These are phyloP conservation scores for Lipomyces starkeyi DNA, from an alignment of 805 yeast genomes.

Conservation along the genomic window DNA sequence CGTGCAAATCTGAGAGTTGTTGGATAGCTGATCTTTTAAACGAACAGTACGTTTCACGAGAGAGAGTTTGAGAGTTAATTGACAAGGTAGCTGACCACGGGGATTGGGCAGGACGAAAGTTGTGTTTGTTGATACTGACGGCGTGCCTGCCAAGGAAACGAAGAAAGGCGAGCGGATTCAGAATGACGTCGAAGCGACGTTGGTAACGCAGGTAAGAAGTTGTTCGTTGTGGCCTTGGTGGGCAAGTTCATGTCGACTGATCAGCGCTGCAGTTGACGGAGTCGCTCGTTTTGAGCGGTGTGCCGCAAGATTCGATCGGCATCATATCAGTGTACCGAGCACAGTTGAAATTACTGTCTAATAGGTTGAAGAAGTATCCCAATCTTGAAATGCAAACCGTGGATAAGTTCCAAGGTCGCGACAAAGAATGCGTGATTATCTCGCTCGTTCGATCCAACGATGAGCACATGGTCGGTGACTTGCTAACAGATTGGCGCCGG, in stretches of 20 bases:
- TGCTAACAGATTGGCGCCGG: constrained; percentile 87
- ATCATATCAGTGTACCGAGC: constrained; percentile 89
- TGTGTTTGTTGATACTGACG: constrained; percentile 80
- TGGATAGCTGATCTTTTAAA: constrained; percentile 69
- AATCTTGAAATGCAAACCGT: constrained; percentile 86
- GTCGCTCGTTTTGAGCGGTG: constrained; percentile 64
- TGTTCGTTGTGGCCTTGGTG: no score
- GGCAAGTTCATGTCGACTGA: no score
- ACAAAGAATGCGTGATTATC: constrained; percentile 87
- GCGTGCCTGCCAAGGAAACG: constrained; percentile 62
- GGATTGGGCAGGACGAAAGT: constrained; percentile 53
- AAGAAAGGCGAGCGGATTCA: constrained; percentile 69
- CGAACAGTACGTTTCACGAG: constrained; percentile 47
- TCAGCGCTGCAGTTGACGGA: constrained; percentile 53
- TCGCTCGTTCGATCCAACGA: constrained; percentile 86
- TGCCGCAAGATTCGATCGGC: constrained; percentile 67
- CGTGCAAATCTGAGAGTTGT: constrained; percentile 17
- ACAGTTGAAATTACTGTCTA: constrained; percentile 63
- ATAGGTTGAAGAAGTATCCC: constrained; percentile 44
- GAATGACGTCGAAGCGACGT: constrained; percentile 72
- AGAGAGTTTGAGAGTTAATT: constrained; percentile 13
- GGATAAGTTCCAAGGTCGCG: constrained; percentile 95
- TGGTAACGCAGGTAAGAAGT: constrained; percentile 55
- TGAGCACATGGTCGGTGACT: constrained; percentile 69
- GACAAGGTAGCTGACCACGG: constrained; percentile 6